phyloP scores from a whole-genome alignment of 2,329 filamentous ascomycete genomes.

The Verticillium longisporum region DNA sequence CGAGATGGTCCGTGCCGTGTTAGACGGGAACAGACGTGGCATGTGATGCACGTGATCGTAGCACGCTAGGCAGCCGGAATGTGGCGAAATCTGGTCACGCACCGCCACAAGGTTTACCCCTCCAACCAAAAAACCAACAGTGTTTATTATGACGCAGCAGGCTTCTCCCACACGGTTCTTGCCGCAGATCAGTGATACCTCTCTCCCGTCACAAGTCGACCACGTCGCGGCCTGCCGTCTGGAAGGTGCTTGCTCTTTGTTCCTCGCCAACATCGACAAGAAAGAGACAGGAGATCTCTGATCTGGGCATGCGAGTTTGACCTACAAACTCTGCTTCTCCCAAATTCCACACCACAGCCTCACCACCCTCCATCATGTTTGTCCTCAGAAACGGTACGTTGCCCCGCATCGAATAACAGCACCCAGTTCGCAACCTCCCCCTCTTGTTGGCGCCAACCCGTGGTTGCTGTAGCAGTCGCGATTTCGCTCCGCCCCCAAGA shows the following conservation, averaged over 20 bases:
- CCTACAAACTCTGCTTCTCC: background rate
- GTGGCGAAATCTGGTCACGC: background rate
- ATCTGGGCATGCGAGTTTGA: background rate
- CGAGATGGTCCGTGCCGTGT: no score
- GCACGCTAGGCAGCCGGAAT: background rate
- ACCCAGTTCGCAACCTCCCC: background rate
- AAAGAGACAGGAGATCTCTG: background rate
- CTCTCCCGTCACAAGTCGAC: background rate
- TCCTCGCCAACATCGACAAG: background rate
- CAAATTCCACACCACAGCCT: background rate
- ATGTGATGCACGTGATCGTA: background rate
- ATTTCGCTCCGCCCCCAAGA: background rate
- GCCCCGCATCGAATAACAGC: slow-evolving; percentile 6
- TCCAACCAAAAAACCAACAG: background rate
- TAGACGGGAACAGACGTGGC: no score
- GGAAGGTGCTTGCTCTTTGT: background rate
- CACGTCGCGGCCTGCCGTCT: background rate
- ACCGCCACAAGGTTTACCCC: background rate
- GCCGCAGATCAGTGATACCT: background rate
- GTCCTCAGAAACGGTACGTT: slow-evolving; percentile 30
- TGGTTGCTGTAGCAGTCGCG: background rate
- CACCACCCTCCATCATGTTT: slow-evolving; percentile 23
- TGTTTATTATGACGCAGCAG: background rate
- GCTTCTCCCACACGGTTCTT: background rate
- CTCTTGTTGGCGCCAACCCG: background rate